A percentile compares a stretch with the other conserved stretches of the same genome.
phyloP scores from a whole-genome alignment of 2,329 filamentous ascomycete genomes.

The Trichoderma arundinaceum region DNA sequence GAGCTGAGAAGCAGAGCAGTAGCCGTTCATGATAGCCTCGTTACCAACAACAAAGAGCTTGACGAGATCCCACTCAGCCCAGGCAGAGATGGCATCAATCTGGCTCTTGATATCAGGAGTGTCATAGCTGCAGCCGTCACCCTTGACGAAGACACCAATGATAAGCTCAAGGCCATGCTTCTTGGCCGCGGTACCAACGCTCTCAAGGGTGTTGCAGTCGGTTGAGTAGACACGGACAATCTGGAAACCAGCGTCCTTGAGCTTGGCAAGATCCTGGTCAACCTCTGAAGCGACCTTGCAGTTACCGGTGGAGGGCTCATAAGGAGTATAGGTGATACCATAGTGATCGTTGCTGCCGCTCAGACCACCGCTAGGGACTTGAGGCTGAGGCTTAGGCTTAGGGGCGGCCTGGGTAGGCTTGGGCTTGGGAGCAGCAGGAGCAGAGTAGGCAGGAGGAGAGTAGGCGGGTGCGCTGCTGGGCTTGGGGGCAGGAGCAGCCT shows the following conservation, averaged over 20 bases:
- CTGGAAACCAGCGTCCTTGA: conserved; percentile 70
- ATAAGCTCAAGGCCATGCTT: conserved; percentile 77
- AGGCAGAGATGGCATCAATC: conserved; percentile 72
- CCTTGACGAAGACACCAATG: conserved; percentile 84
- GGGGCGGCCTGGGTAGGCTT: conserved; percentile 33
- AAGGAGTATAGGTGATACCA: conserved; percentile 83
- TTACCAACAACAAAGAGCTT: conserved; percentile 87
- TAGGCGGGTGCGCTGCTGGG: background rate
- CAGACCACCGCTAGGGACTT: conserved; percentile 41
- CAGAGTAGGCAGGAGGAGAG: conserved; percentile 6
- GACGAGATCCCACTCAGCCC: conserved; percentile 76
- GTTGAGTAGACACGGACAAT: conserved; percentile 86
- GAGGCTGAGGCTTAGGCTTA: conserved; percentile 31
- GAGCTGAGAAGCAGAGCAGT: conserved; percentile 68
- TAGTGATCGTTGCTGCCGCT: conserved; percentile 61
- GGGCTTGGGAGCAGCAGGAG: conserved; percentile 28
- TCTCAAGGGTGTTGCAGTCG: conserved; percentile 82
- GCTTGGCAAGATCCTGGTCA: conserved; percentile 62
- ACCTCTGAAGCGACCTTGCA: conserved; percentile 71
- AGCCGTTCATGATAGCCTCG: conserved; percentile 82
- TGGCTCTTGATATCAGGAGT: conserved; percentile 71
- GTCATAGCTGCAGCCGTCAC: conserved; percentile 62
- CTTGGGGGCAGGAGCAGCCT: conserved; percentile 20
- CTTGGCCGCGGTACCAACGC: conserved; percentile 72
- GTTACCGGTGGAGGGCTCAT: conserved; percentile 58